A percentile compares a stretch with the other conserved stretches of the same genome.
These are phyloP conservation scores for Populus pruinosa DNA, from an alignment of 345 rosid genomes.

Conservation along the genomic window DNA sequence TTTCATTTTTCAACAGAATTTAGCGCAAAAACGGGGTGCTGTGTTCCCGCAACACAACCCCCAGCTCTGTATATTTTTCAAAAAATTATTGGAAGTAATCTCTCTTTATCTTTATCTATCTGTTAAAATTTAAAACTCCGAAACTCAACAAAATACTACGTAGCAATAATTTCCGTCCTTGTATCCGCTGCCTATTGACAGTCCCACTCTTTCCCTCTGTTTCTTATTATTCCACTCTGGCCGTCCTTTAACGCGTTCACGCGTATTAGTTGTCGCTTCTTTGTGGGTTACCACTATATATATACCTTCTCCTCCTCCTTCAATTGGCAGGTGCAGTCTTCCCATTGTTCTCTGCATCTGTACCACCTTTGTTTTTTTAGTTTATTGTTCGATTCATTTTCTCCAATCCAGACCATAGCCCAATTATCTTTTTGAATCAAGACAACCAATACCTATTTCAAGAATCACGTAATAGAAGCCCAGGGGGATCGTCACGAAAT, in stretches of 20 bases:
- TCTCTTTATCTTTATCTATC: neutral
- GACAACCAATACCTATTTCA: neutral
- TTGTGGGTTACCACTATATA: slow-evolving; percentile 42
- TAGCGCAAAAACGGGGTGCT: neutral
- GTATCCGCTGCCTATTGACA: neutral
- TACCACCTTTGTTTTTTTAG: neutral
- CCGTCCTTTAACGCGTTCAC: slow-evolving; percentile 53
- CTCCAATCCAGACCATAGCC: neutral
- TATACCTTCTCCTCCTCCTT: slow-evolving; percentile 19
- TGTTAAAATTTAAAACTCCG: neutral
- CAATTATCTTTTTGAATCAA: neutral
- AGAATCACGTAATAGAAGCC: neutral
- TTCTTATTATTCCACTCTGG: slow-evolving; percentile 26
- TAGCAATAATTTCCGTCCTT: neutral
- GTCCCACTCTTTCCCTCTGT: neutral
- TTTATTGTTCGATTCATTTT: neutral
- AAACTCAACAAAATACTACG: neutral
- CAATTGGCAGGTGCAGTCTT: slow-evolving; percentile 48
- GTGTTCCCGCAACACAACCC: no score
- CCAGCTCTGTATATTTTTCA: no score
- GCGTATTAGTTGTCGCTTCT: slow-evolving; percentile 44
- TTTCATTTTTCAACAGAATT: neutral
- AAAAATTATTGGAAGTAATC: neutral
- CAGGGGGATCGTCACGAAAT: slow-evolving; percentile 21
- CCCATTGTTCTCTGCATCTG: slow-evolving; percentile 47